A percentile compares a stretch with the other conserved stretches of the same genome.
Evolutionary conservation across 208 protist species (phyloP).

Genomic region (Leishmania braziliensis): DNA sequence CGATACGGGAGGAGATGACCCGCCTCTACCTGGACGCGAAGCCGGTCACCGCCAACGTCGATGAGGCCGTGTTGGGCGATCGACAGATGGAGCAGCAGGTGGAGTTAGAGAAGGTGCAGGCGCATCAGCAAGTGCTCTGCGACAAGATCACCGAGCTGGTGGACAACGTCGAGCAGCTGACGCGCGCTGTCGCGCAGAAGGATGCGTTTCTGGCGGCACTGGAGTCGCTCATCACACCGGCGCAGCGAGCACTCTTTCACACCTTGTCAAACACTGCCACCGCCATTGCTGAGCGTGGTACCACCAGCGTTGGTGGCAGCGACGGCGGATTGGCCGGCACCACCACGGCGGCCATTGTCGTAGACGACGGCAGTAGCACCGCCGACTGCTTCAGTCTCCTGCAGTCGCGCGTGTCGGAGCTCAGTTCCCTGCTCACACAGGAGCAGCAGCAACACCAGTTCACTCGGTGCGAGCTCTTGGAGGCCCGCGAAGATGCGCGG

Average conservation of each 20-base stretch:
- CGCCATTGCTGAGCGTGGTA: neutral
- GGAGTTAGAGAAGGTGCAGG: constrained; percentile 32
- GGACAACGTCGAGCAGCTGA: constrained; percentile 39
- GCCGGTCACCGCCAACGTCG: constrained; percentile 5
- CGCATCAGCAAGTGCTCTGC: constrained; percentile 24
- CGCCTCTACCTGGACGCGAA: constrained; percentile 24
- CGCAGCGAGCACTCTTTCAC: constrained; percentile 38
- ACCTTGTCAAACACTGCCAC: constrained; percentile 21
- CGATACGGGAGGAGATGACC: constrained; percentile 23
- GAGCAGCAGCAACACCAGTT: constrained; percentile 37
- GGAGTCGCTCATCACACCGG: constrained; percentile 34
- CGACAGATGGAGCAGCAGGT: constrained; percentile 29
- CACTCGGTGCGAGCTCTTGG: constrained; percentile 25
- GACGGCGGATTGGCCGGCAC: neutral
- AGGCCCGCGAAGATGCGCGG: constrained; percentile 31
- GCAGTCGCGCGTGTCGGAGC: constrained; percentile 31
- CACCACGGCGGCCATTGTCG: neutral
- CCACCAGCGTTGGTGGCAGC: neutral
- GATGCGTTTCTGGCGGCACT: constrained; percentile 30
- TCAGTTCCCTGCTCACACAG: constrained; percentile 24
- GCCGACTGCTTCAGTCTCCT: constrained; percentile 34
- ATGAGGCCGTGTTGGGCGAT: constrained; percentile 9
- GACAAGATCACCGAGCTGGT: constrained; percentile 39
- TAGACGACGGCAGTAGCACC: neutral
- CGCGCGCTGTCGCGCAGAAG: constrained; percentile 23